Conservation (phyloP, 2,329 filamentous ascomycete genomes). For the Pezicula rhizophila region DNA sequence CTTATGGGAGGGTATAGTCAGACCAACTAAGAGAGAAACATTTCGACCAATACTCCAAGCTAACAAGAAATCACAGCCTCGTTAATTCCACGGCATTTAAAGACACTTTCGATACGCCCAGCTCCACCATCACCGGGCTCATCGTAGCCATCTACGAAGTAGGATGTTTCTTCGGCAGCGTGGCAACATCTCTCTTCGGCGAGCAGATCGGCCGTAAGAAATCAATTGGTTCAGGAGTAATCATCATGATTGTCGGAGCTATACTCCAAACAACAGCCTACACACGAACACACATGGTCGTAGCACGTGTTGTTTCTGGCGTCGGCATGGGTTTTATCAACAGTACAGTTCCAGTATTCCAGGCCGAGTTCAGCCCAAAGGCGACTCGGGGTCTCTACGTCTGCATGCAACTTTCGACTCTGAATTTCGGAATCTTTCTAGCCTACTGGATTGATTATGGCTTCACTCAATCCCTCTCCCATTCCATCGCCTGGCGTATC, state of each 20-base stretch:
- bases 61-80: slow-evolving; percentile 2
- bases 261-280: slow-evolving; percentile 33
- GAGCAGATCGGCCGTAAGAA: slow-evolving; percentile 47
- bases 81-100: slow-evolving; percentile 36
- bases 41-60: too few species aligned
- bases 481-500: slow-evolving; percentile 49
- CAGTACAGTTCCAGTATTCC: slow-evolving; percentile 48
- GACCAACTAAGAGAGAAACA: too few species aligned
- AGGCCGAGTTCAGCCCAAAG: slow-evolving; percentile 38
- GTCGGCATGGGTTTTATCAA: slow-evolving; percentile 41
- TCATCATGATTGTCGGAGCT: slow-evolving; percentile 52
- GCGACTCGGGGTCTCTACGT: slow-evolving; percentile 34
- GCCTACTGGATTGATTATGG: slow-evolving; percentile 57
- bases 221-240: slow-evolving; percentile 48
- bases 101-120: slow-evolving; percentile 33
- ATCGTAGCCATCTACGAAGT: slow-evolving; percentile 45
- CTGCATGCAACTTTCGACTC: slow-evolving; percentile 40
- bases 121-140: slow-evolving; percentile 35
- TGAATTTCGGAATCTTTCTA: slow-evolving; percentile 50
- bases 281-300: slow-evolving; percentile 45
- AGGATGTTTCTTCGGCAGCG: slow-evolving; percentile 43
- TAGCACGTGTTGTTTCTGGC: slow-evolving; percentile 41
- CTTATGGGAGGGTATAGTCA: slow-evolving; percentile 33
- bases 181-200: slow-evolving; percentile 42
- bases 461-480: slow-evolving; percentile 43